Evolutionary conservation across 345 rosid species (phyloP).

Genomic region (Citrus reticulata): DNA sequence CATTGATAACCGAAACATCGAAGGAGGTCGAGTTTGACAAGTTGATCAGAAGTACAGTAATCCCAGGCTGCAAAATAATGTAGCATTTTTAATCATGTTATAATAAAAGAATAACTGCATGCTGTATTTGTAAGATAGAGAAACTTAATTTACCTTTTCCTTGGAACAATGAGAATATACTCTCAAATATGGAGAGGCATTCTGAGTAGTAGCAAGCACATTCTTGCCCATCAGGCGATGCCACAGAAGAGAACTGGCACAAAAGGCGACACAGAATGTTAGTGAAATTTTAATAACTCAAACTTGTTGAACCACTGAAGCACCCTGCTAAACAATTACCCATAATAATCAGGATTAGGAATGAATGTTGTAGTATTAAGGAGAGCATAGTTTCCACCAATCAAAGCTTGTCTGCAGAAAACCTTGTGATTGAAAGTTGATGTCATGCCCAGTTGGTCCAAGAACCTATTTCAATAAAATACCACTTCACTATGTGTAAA

Average conservation of each 20-base stretch:
- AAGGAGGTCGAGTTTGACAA: conserved; percentile 41
- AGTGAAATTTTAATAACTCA: background rate
- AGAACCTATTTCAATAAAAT: conserved; percentile 32
- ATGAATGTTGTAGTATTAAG: conserved; percentile 48
- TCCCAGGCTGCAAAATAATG: conserved; percentile 20
- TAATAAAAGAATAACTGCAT: background rate
- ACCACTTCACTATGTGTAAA: background rate
- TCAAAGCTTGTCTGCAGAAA: conserved; percentile 59
- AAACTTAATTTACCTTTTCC: conserved; percentile 27
- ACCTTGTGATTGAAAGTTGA: conserved; percentile 55
- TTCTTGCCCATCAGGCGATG: conserved; percentile 56
- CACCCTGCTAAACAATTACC: conserved; percentile 17
- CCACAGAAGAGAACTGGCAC: conserved; percentile 52
- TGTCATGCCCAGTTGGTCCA: conserved; percentile 68
- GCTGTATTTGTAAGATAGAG: background rate
- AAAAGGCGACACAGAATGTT: background rate
- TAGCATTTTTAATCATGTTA: background rate
- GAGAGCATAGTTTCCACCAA: conserved; percentile 68
- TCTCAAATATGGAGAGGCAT: conserved; percentile 37
- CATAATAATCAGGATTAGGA: conserved; percentile 71
- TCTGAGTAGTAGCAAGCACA: conserved; percentile 32
- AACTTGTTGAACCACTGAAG: background rate
- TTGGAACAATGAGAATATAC: conserved; percentile 55
- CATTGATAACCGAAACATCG: conserved; percentile 30
- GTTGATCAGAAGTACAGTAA: conserved; percentile 44